phyloP scores from a whole-genome alignment of 768 basidiomycete genomes.

The Hemileccinum rubropunctum region DNA sequence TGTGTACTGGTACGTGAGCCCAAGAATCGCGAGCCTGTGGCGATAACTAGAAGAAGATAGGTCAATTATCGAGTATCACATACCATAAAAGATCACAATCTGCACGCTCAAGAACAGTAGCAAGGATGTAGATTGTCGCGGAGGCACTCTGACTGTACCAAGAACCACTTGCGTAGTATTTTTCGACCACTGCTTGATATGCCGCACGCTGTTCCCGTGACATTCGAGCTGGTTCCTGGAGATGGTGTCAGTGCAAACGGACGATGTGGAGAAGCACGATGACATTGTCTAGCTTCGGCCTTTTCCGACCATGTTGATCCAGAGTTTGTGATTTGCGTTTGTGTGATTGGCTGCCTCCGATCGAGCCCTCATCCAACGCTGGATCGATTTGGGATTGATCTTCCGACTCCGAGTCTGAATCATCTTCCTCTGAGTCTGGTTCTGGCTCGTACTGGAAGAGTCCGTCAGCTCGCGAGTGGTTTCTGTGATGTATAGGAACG shows the following conservation, averaged over 20 bases:
- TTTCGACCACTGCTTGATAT: constrained; percentile 65
- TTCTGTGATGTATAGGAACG: constrained; percentile 17
- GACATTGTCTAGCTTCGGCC: constrained; percentile 54
- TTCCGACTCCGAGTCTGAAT: constrained; percentile 44
- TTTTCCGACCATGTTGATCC: constrained; percentile 47
- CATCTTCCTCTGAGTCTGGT: constrained; percentile 59
- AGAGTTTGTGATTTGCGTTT: constrained; percentile 50
- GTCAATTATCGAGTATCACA: constrained; percentile 10
- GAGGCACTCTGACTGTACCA: constrained; percentile 89
- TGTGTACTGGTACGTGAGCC: constrained; percentile 90
- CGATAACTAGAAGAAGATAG: constrained; percentile 5
- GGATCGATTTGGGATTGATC: constrained; percentile 43
- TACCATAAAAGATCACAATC: constrained; percentile 95
- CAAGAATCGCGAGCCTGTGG: constrained; percentile 85
- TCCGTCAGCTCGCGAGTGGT: constrained; percentile 6
- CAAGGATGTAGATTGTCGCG: constrained; percentile 84
- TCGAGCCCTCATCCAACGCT: constrained; percentile 40
- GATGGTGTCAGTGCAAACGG: constrained; percentile 2
- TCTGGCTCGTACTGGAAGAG: constrained; percentile 70
- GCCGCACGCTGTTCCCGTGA: constrained; percentile 66
- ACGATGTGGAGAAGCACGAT: constrained; percentile 6
- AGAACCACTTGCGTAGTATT: constrained; percentile 83
- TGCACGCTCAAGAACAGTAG: constrained; percentile 85
- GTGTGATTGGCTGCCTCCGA: constrained; percentile 35
- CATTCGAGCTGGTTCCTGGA: constrained; percentile 52